Percentiles rank a stretch among this genome's conserved stretches.
Conservation (phyloP, 129 eudicot species). For the Glebionis coronaria region DNA sequence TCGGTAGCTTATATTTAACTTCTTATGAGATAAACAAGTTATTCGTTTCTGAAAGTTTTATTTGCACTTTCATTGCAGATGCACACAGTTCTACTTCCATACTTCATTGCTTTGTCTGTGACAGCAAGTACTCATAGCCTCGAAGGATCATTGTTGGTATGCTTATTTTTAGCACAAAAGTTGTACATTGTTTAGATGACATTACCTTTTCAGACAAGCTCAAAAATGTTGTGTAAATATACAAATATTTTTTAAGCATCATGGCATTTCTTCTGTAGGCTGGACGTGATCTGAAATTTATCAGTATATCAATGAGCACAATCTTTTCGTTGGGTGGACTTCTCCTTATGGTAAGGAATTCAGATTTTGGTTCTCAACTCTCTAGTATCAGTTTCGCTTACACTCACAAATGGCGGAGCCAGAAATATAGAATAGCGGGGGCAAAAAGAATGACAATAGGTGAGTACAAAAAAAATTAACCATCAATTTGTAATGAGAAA, state of each 20-base stretch:
- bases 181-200: neutral
- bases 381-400: neutral
- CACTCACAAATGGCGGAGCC: no score
- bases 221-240: neutral
- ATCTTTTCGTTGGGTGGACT: conserved; percentile 62
- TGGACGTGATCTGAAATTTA: conserved; percentile 84
- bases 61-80: conserved; percentile 49
- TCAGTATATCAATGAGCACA: conserved; percentile 73
- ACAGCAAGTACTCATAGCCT: conserved; percentile 84
- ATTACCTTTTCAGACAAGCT: neutral
- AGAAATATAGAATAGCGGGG: no score
- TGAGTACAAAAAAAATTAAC: no score
- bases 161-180: conserved; percentile 26
- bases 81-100: conserved; percentile 86
- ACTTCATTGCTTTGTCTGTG: conserved; percentile 72
- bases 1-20: neutral
- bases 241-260: neutral
- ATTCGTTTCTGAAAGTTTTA: conserved; percentile 18
- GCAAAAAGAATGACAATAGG: no score
- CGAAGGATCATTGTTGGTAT: conserved; percentile 97
- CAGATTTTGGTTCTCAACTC: neutral
- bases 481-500: no score
- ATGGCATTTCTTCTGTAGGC: conserved; percentile 57
- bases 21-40: neutral
- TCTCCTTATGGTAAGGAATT: conserved; percentile 66